Percentiles rank a stretch among this genome's conserved stretches.
These are phyloP conservation scores for Xylariomycetidae sp. DNA, from an alignment of 2,329 filamentous ascomycete genomes.

Conservation along the genomic window DNA sequence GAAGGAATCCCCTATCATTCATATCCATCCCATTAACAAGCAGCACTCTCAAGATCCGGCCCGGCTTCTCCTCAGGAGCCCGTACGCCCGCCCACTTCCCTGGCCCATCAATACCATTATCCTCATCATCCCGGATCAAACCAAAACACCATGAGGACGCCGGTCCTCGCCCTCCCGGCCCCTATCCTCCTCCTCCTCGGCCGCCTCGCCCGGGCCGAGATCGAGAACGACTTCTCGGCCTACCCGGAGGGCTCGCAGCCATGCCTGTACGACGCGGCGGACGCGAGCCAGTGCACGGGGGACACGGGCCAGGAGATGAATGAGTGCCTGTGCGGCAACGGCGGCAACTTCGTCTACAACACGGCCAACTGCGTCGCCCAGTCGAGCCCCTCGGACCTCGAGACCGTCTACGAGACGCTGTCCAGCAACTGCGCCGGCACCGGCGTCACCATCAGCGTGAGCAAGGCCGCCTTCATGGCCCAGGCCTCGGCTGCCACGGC, in stretches of 20 bases:
- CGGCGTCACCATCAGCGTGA: slow-evolving; percentile 37
- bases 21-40: no score
- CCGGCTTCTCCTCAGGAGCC: no score
- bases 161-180: no score
- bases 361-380: slow-evolving; percentile 42
- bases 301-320: slow-evolving; percentile 37
- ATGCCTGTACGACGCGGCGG: slow-evolving; percentile 40
- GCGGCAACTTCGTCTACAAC: slow-evolving; percentile 43
- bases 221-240: slow-evolving; percentile 36
- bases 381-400: slow-evolving; percentile 31
- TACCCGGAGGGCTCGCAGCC: slow-evolving; percentile 37
- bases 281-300: slow-evolving; percentile 36
- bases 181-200: no score
- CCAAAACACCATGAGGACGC: no score
- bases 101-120: no score
- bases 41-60: no score
- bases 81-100: no score
- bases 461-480: slow-evolving; percentile 36
- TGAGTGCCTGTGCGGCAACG: slow-evolving; percentile 45
- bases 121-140: no score
- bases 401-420: slow-evolving; percentile 40
- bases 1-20: no score
- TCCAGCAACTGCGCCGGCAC: slow-evolving; percentile 38
- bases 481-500: slow-evolving; percentile 22
- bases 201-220: slow-evolving; percentile 17